Conservation (phyloP, 1,139 yeast genomes). For the Nakaseomyces glabratus region DNA sequence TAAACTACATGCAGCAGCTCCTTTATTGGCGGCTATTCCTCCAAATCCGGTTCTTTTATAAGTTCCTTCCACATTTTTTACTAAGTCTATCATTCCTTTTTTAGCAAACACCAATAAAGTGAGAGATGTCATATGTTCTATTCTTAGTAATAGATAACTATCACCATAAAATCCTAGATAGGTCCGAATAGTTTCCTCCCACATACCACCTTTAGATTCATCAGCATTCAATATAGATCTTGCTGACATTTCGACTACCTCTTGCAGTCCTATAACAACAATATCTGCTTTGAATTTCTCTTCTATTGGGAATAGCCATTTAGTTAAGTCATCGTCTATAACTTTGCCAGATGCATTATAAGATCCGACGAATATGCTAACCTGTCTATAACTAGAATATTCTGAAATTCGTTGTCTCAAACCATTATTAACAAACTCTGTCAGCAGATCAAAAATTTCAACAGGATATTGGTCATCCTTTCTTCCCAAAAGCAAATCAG, state of each 20-base stretch:
- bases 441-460: conserved; percentile 74
- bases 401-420: conserved; percentile 42
- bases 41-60: conserved; percentile 90
- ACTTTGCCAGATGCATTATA: conserved; percentile 80
- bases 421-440: conserved; percentile 65
- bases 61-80: conserved; percentile 64
- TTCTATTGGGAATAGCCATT: conserved; percentile 77
- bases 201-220: conserved; percentile 49
- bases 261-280: conserved; percentile 84
- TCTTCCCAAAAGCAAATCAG: conserved; percentile 78
- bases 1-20: conserved; percentile 82
- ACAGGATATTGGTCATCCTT: conserved; percentile 65
- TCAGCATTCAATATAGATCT: conserved; percentile 71
- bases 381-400: conserved; percentile 53
- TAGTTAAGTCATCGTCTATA: conserved; percentile 44
- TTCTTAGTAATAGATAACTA: conserved; percentile 61
- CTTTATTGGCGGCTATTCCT: conserved; percentile 92
- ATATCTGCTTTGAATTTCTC: conserved; percentile 49
- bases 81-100: conserved; percentile 42
- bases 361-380: conserved; percentile 72
- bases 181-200: conserved; percentile 50
- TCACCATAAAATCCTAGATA: conserved; percentile 44
- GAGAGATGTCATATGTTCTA: conserved; percentile 84
- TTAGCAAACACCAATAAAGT: conserved; percentile 60
- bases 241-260: conserved; percentile 82